Base-by-base conservation (phyloP, 805 yeast genomes). In the Ogataea glucozyma region DNA sequence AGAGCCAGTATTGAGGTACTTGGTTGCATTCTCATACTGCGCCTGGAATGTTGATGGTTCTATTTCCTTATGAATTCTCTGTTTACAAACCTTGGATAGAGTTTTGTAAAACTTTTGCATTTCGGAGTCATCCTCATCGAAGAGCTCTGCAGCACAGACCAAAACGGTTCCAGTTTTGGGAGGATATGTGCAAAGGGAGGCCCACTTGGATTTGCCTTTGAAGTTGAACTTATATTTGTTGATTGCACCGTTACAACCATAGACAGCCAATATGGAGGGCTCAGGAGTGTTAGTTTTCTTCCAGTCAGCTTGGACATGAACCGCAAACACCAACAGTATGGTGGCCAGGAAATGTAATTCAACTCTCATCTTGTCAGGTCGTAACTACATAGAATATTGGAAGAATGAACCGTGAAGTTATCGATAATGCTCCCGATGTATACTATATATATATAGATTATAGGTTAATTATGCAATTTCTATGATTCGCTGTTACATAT, bases 11-110 rank as follows among this genome's bases (percentile, higher is more conserved):
- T 38, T 30, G 11, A 53, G 29, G 21, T 53, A 51, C 2, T 51
- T 31, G 0, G 70, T 61, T 1, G 70, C 69, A 38, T 63, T 62
- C 11, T 44, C 40, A 41, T 64, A 70, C 14, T 50, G 64, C 40
- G 3, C 42, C 32, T 32, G 17, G 11, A 33, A 38, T 19, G 32
- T 27, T 11, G 26, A 41, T 10, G n/a, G 13, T 4, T 8, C 6
- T n/a, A 19, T 4, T 8, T 17, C 14, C 12, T 19, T 16, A 31
- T 18, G 11, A 3, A 16, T 26, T 7, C 20, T 9, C 10, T 31
- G 14, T 10, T n/a, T 11, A 10, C 35, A 31, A 10, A 31, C 17
- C 4, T 18, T n/a, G 11, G 24, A n/a, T 26, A 31, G 20, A 6
- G 6, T n/a, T 9, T 19, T 13, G 26, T 31, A 31, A 4, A 20